Percentiles rank a stretch among this genome's conserved stretches.
Conservation (phyloP, 1,284 basidiomycete species). For the Stereum hirsutum region DNA sequence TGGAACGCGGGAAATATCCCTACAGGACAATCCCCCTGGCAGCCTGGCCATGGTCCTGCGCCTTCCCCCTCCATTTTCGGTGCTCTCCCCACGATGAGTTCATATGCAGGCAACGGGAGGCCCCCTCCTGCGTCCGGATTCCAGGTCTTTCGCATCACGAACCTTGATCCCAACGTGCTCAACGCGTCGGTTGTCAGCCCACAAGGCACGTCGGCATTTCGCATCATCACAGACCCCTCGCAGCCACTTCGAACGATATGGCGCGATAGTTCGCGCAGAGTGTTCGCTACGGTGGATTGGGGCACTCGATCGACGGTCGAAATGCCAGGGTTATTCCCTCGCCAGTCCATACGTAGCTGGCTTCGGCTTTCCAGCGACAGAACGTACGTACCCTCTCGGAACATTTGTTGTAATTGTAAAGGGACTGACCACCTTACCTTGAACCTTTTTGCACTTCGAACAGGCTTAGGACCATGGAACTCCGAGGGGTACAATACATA, state of each 20-base stretch:
- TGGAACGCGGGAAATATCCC: too few species aligned
- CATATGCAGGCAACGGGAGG: too few species aligned
- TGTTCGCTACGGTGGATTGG: constrained; percentile 53
- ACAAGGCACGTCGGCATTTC: constrained; percentile 13
- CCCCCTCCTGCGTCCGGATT: constrained; percentile 1
- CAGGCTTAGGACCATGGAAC: constrained; percentile 34
- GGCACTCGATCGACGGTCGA: constrained; percentile 43
- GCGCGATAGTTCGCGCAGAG: constrained; percentile 38
- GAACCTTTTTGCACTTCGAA: background rate
- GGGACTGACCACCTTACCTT: background rate
- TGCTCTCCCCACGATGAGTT: constrained; percentile 9
- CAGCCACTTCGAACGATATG: constrained; percentile 45
- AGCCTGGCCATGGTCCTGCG: too few species aligned
- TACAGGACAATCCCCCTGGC: too few species aligned
- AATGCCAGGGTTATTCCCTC: constrained; percentile 37
- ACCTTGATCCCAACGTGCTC: constrained; percentile 10
- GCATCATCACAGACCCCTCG: constrained; percentile 32
- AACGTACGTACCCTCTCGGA: constrained; percentile 28
- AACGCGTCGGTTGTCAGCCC: constrained; percentile 12
- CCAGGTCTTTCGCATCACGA: constrained; percentile 7
- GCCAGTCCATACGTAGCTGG: constrained; percentile 44
- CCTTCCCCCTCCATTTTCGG: constrained; percentile 11
- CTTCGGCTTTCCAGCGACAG: constrained; percentile 39
- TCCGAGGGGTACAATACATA: constrained; percentile 28
- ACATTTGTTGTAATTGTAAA: background rate